Evolutionary conservation across 495 filamentous ascomycete species (phyloP), one percentile per base, ranked within the genome.

Genomic region (Daldinia grandis): DNA sequence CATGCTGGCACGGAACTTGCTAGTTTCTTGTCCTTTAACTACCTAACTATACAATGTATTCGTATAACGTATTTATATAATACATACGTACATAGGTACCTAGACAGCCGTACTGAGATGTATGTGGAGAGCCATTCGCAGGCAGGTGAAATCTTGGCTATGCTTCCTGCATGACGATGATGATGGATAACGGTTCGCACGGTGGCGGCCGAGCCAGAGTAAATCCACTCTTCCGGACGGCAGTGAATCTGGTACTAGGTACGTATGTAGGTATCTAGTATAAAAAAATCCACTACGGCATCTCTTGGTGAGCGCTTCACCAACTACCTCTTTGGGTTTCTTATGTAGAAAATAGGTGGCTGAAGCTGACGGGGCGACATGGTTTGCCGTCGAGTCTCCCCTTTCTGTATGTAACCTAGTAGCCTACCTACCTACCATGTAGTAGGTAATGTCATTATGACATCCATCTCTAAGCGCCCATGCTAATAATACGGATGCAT

Each of bases 391-490:
- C 17, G 19, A 24, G 42, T 47, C 19, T 10, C 8, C 42, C 42
- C 42, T 19, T 47, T 47, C 19, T 24, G 42, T 47, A 38, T 14
- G 35, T 38, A 38, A 38, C n/a, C 12, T 40, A n/a, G 12, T 7
- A 31, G 10, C 35, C 10, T 14, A 30, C 10, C 28, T 47, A 14
- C 55, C 28, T n/a, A n/a, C n/a, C n/a, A n/a, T n/a, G n/a, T 69
- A 47, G 35, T 38, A 14, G 35, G 10, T 8, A 8, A 47, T 24
- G 42, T 7, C 17, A 21, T 47, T 31, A 38, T 62, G 15, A 58
- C 44, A 17, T 38, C 35, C 40, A 14, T 62, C 50, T 63, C 47
- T 71, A 71, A 71, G 68, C 68, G 68, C 68, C 59, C 59, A 49
- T 35, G 25, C 56, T 59, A 42, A 59, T 17, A 51, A 63, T 50